These are phyloP conservation scores for Talaromyces piceae DNA, from an alignment of 2,329 filamentous ascomycete genomes.

Conservation along the genomic window DNA sequence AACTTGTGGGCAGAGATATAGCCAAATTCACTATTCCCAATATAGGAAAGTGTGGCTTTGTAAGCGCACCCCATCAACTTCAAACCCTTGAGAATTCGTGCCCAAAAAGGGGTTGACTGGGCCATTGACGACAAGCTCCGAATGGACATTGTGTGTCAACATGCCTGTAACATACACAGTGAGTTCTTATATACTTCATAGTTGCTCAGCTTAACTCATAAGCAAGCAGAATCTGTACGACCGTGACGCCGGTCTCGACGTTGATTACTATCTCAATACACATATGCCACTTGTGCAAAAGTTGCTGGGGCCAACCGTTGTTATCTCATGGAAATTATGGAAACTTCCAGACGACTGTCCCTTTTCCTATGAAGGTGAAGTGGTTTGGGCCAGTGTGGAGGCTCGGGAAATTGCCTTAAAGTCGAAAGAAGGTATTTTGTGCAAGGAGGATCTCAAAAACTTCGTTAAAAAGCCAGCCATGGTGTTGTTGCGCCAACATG, in stretches of 20 bases:
- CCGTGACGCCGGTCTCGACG: neutral
- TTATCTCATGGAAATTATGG: neutral
- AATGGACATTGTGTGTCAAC: neutral
- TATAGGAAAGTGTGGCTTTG: too few relatives aligned
- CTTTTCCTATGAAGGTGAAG: conserved; percentile 1
- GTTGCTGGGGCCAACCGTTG: neutral
- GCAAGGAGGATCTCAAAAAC: neutral
- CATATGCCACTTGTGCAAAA: conserved; percentile 1
- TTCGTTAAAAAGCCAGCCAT: neutral
- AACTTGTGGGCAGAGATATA: too few relatives aligned
- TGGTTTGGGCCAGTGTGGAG: neutral
- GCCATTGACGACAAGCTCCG: too few relatives aligned
- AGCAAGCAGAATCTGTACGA: neutral
- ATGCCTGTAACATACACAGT: neutral
- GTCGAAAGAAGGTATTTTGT: neutral
- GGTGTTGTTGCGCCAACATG: neutral
- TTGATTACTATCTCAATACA: neutral
- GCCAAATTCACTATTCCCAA: too few relatives aligned
- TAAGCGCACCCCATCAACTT: too few relatives aligned
- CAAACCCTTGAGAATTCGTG: too few relatives aligned
- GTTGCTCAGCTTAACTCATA: neutral
- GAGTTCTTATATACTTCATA: too few relatives aligned
- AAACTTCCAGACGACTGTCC: neutral
- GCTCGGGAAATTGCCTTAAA: neutral
- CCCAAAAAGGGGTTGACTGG: too few relatives aligned